phyloP scores from a whole-genome alignment of 129 eudicot species.

The Centrapalus pauciflorus region DNA sequence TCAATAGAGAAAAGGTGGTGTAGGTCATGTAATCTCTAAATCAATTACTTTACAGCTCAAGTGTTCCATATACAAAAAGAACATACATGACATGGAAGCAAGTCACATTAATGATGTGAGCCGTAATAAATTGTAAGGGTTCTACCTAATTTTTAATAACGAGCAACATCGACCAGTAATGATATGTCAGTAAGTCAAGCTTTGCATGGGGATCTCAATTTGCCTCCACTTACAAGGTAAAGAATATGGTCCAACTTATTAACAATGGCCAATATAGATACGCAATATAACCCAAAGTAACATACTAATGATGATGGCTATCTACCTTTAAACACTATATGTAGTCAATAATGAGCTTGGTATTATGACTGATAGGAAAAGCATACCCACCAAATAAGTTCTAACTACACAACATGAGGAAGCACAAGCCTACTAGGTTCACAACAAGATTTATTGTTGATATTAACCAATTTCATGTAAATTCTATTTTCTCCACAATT shows the following conservation, averaged over 20 bases:
- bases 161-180: not conserved
- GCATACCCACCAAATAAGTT: not conserved
- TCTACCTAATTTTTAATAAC: not conserved
- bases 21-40: not conserved
- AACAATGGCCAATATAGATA: too few species aligned
- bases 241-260: not conserved
- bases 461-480: not conserved
- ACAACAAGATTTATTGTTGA: not conserved
- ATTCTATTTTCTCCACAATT: not conserved
- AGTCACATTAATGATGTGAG: not conserved
- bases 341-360: not conserved
- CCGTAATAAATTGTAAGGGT: not conserved
- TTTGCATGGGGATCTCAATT: not conserved
- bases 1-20: not conserved
- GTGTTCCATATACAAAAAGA: not conserved
- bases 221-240: conserved; percentile 10
- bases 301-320: not conserved
- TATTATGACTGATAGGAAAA: not conserved
- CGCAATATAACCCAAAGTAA: not conserved
- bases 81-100: not conserved
- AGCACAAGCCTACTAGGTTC: conserved; percentile 10
- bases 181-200: not conserved
- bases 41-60: not conserved
- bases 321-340: not conserved
- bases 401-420: not conserved